Evolutionary conservation across 2,329 filamentous ascomycete species (phyloP), one percentile per base, ranked within the genome.

Genomic region (Cladosporium sp.): DNA sequence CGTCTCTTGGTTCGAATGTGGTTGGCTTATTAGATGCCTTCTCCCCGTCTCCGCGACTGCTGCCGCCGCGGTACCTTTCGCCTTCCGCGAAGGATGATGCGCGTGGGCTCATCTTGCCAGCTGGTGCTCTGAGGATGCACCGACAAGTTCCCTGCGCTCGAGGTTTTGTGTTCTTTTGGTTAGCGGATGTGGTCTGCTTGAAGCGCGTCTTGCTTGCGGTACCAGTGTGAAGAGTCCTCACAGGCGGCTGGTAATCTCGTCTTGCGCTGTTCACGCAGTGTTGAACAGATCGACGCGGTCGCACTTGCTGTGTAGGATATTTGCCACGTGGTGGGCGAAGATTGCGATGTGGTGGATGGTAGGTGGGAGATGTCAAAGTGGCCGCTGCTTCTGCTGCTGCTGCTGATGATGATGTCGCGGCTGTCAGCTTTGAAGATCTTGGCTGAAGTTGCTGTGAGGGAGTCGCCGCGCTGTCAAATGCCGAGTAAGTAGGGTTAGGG

Each of bases 11-110:
- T 71, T 78, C 79, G 78, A 79, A 77, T 78, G 59, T 56, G 52
- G 84, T 82, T 84, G 85, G 76, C 72, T 72, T 85, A 88, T 72
- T 85, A 88, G 86, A 87, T 93, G 88, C 88, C 88, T 93, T 93
- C 73, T 81, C 78, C 73, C 81, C 78, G 77, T 77, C 78, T 72
- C 78, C 78, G 73, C 80, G 80, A 57, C 38, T 36, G 72, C 78
- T 78, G 73, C 80, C 80, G 72, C 78, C 78, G 73, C 80, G 80
- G 57, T 53, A 55, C 71, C 92, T 89, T 77, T 94, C 89, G 73
- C 89, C 88, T 73, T 94, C 88, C 71, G 86, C 88, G 73, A 84
- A 88, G 62, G 78, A 76, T 56, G 67, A 69, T 59, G 75, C 76
- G 61, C 58, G 58, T 47, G 48, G 56, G 54, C 72, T 70, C 71